Percentiles rank a stretch among this genome's conserved stretches.
These are phyloP conservation scores for Asterella californica DNA, from an alignment of 225 moss, liverwort and hornwort genomes.

Conservation along the genomic window DNA sequence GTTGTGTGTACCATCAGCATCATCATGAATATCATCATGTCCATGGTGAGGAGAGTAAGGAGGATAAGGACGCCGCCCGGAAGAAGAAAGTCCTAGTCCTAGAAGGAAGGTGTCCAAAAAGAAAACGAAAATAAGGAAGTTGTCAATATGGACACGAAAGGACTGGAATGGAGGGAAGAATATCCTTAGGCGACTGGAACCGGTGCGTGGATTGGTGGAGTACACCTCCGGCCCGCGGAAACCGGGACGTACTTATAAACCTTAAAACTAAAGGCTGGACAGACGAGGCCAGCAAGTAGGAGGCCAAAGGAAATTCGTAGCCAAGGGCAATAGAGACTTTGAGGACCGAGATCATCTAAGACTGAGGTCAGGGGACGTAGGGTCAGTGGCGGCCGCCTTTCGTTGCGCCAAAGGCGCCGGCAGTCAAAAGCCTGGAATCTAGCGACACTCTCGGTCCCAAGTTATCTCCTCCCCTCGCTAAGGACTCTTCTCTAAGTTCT, in stretches of 20 bases:
- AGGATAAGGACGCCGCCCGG: neutral
- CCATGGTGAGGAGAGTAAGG: neutral
- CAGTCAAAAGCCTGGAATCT: conserved; percentile 26
- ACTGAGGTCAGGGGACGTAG: conserved; percentile 13
- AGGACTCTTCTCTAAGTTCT: neutral
- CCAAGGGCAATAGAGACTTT: neutral
- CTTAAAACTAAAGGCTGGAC: neutral
- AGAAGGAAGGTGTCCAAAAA: neutral
- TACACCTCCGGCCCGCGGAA: neutral
- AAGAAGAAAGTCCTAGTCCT: neutral
- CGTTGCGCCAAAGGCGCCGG: conserved; percentile 16
- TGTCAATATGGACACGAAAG: neutral
- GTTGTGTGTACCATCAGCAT: neutral
- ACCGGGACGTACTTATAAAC: neutral
- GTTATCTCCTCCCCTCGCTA: neutral
- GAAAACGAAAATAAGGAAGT: too few species aligned
- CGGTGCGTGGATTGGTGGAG: neutral
- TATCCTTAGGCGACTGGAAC: neutral
- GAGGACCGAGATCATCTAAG: neutral
- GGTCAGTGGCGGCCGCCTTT: conserved; percentile 18
- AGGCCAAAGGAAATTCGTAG: neutral
- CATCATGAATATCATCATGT: neutral
- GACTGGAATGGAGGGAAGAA: neutral
- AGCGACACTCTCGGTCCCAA: conserved; percentile 5
- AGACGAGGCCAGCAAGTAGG: neutral